Conservation (phyloP, 192 early-diverging fungal genomes). For the Kickxella alabastrina region DNA sequence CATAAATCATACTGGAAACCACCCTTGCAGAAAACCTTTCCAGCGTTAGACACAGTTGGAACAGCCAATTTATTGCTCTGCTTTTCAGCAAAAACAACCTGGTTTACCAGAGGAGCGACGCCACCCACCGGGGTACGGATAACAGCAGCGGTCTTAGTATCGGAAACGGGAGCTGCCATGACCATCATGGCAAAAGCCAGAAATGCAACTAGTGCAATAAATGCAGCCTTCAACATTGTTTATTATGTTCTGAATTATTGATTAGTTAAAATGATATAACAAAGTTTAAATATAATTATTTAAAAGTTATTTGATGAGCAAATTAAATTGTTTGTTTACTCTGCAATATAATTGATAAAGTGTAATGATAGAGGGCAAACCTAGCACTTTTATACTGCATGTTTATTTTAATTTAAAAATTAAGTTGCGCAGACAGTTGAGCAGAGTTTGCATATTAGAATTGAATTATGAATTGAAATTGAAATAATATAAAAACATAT, state of each 20-base stretch:
- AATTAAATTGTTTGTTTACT: no score
- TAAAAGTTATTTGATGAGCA: no score
- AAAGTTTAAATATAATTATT: no score
- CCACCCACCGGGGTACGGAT: no score
- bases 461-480: no score
- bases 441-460: no score
- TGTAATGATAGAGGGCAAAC: no score
- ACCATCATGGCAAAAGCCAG: conserved; percentile 44
- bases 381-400: no score
- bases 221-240: conserved; percentile 30
- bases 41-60: conserved; percentile 4
- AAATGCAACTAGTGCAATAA: conserved; percentile 37
- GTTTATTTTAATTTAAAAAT: no score
- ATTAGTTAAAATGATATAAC: neutral
- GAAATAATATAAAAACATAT: no score
- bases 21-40: conserved; percentile 26
- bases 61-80: neutral
- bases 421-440: no score
- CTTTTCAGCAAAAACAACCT: conserved; percentile 3
- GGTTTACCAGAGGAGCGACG: conserved; percentile 4
- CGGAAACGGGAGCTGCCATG: conserved; percentile 29
- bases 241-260: conserved; percentile 1
- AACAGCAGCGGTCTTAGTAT: conserved; percentile 4
- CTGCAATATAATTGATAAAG: no score
- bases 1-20: conserved; percentile 14